Base-by-base conservation (phyloP, 2,329 filamentous ascomycete genomes). In the Aspergillus ochraceoroseus region DNA sequence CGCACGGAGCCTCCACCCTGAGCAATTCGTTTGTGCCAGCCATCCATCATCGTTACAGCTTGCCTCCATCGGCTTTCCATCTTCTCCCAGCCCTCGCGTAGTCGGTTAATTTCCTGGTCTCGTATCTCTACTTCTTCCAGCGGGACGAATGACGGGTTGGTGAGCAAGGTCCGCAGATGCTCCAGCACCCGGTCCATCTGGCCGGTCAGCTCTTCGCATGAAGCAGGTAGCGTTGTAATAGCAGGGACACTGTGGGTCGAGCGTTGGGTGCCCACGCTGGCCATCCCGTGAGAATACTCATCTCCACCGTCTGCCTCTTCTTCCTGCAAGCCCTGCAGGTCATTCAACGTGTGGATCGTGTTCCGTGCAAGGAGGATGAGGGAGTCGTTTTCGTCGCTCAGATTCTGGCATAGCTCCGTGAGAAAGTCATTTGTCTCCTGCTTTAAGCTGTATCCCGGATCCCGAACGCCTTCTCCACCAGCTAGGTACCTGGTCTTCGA, bases 71-170 rank as follows among this genome's bases (percentile, higher is more conserved):
- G 79, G 14, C 72, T 76, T 63, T 96, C 89, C 86, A 96, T 95
- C 65, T 85, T 88, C 61, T 94, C 85, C 83, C 90, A 94, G 11
- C 89, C 87, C 40, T 84, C 79, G 39, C 87, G 80, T 32, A 98
- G 72, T 36, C 86, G 78, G 37, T 77, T 75, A 49, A 98, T 96
- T 61, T 95, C 89, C 44, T 94, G 84, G 49, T 98, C 90, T 39
- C 90, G 80, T n/a, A 88, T 69, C 57, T 94, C 83, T 2, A 98
- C 87, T 62, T 96, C 92, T 55, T 96, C 92, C 14, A 96, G 79
- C 0, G 90, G 86, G 9, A 95, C 92, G 61, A 96, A 98, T 2
- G 89, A 94, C 1, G 92, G 92, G 57, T 96, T 96, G 6, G 88
- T 95, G 30, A 98, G 73, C 25, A 98, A 78, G 2, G 77, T 83